Base-by-base conservation (phyloP, 2,329 filamentous ascomycete genomes). In the Xylaria sp. region DNA sequence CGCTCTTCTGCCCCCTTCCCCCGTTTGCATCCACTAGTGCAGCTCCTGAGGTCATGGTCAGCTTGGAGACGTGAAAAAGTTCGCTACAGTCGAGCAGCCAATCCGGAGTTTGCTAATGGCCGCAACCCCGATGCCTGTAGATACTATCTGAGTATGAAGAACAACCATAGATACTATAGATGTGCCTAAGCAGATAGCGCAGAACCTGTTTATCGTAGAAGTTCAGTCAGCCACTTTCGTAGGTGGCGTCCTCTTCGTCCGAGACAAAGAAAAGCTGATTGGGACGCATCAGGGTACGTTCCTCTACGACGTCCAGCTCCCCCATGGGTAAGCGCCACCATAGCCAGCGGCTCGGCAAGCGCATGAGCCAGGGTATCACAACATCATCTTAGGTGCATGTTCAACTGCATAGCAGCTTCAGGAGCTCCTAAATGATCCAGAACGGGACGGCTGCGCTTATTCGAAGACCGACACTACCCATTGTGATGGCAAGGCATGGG, bases 281-380 rank as follows among this genome's bases (percentile, higher is more conserved):
- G 59, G 55, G 23, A 60, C 36, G 43, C 62, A 48, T 43, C 23
- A 20, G 15, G 12, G 12, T 28, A 7, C 39, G 9, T 48, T 62
- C 31, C 48, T 36, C 33, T 36, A 36, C 41, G n/a, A 36, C 41
- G n/a, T 55, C 49, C 23, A 25, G 15, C 23, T 31, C 55, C 49
- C 49, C 57, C n/a, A 36, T 28, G 28, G 52, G n/a, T 5, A 28
- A 39, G 52, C 43, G 43, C 25, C 55, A 43, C 41, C 23, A 9
- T 23, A 49, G 62, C 54, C 54, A 48, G 54, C 57, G 41, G 54
- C 58, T 55, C 48, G 46, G 54, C 39, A 66, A 51, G 51, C 57
- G 52, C 51, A 60, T 20, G 62, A 28, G 43, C 46, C 39, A 59
- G 39, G 48, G 63, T 63, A 55, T 60, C 54, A 69, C 41, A 20